Base-by-base conservation (phyloP, 1,284 basidiomycete species). In the Boletus semigastroideus region DNA sequence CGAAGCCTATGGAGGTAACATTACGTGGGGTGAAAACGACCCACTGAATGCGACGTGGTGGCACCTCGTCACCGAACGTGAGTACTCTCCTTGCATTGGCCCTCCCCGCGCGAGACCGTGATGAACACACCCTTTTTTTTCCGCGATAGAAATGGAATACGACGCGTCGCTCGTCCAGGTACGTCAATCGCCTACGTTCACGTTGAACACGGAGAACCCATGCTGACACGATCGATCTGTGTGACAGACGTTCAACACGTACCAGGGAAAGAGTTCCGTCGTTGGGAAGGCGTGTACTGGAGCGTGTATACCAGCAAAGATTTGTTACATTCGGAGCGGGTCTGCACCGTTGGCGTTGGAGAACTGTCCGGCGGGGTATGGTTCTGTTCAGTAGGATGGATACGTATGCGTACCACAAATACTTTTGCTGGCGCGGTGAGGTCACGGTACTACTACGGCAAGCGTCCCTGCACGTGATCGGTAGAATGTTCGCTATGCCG, bases 301-400 rank as follows among this genome's bases (percentile, higher is more conserved):
- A 9, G 34, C n/a, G 10, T 34, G 34, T n/a, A 34, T 34, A 34
- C 34, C 34, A 1, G 34, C 34, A 34, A 34, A 34, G 34, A 34
- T 34, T 34, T 34, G 34, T 34, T 34, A 34, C 34, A 10, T 34
- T 0, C 34, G 9, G 34, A 34, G 34, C n/a, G 34, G 8, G n/a
- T 65, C 64, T 3, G 63, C 59, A 1, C 63, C 65, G 9, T 51
- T 68, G 16, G 60, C 70, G 1, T 63, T 66, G 34, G 58, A 73
- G 46, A 63, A 68, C 56, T 77, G 74, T 54, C 56, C 56, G 3
- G 49, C 57, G 34, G 74, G 74, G 7, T 75, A 66, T 49, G 70
- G 66, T n/a, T 34, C 34, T n/a, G 34, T 34, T 4, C 34, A 34
- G 34, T 34, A 34, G 34, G 34, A 2, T 2, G 31, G 34, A 9